A percentile compares a stretch with the other conserved stretches of the same genome.
Conservation (phyloP, 345 rosid genomes). For the Lepidium africanum region DNA sequence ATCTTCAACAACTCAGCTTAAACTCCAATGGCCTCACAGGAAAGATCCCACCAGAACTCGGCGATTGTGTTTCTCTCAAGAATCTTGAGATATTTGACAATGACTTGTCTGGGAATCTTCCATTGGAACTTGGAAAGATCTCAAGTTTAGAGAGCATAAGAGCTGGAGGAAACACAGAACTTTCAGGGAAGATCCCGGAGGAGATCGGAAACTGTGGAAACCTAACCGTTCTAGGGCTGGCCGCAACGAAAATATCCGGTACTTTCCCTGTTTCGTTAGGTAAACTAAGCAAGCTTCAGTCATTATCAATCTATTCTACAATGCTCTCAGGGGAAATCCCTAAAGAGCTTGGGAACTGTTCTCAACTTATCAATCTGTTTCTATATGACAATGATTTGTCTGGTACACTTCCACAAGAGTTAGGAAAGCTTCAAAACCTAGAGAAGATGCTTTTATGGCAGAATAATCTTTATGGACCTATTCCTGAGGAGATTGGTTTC, state of each 20-base stretch:
- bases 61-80: constrained; percentile 48
- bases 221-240: constrained; percentile 59
- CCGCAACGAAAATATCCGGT: constrained; percentile 70
- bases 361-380: constrained; percentile 51
- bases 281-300: constrained; percentile 54
- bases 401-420: constrained; percentile 53
- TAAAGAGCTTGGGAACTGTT: constrained; percentile 61
- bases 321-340: constrained; percentile 76
- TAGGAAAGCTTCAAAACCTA: constrained; percentile 50
- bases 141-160: constrained; percentile 44
- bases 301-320: constrained; percentile 52
- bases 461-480: constrained; percentile 56
- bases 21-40: constrained; percentile 68
- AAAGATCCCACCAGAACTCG: constrained; percentile 59
- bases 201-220: constrained; percentile 63
- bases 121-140: constrained; percentile 53
- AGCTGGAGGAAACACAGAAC: constrained; percentile 74
- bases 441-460: constrained; percentile 69
- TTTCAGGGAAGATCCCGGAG: constrained; percentile 61
- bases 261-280: constrained; percentile 64
- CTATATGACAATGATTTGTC: constrained; percentile 70
- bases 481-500: constrained; percentile 75
- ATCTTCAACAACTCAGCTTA: constrained; percentile 56
- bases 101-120: constrained; percentile 50
- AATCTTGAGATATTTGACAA: constrained; percentile 61